Conservation (phyloP, 352 stramenopile genomes). For the Phytophthora tubulina region DNA sequence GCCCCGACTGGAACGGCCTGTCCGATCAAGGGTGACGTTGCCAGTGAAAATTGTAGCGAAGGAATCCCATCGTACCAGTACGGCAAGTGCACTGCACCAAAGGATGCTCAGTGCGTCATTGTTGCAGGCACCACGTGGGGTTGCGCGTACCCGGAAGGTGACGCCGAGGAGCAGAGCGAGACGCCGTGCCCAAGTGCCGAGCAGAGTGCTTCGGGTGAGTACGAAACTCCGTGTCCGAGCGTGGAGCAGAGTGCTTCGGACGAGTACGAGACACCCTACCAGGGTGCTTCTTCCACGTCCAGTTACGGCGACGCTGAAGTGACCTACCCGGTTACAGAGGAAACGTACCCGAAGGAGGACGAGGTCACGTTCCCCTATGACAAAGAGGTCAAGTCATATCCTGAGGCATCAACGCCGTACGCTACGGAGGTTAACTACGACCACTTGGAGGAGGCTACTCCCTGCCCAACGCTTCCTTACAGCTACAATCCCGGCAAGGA, state of each 20-base stretch:
- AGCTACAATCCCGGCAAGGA: conserved; percentile 5
- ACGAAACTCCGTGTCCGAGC: background rate
- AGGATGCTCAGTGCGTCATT: conserved; percentile 52
- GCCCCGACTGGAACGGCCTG: conserved; percentile 38
- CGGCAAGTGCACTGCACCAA: conserved; percentile 38
- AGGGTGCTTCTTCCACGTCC: conserved; percentile 20
- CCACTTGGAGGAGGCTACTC: background rate
- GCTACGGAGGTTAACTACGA: conserved; percentile 9
- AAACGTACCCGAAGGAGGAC: conserved; percentile 27
- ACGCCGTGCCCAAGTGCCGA: conserved; percentile 12
- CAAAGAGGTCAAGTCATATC: background rate
- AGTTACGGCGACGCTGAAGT: conserved; percentile 27
- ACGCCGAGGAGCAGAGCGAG: conserved; percentile 3
- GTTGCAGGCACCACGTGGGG: conserved; percentile 44
- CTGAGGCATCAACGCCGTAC: conserved; percentile 20
- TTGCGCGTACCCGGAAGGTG: conserved; percentile 33
- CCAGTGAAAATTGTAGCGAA: conserved; percentile 34
- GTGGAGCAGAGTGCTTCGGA: background rate
- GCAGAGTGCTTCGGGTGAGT: background rate
- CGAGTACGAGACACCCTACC: conserved; percentile 8
- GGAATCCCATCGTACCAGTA: conserved; percentile 53
- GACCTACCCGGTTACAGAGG: conserved; percentile 25
- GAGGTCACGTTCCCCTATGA: conserved; percentile 30
- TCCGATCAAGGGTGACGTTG: conserved; percentile 42
- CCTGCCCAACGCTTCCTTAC: conserved; percentile 23